phyloP scores from a whole-genome alignment of 2,329 filamentous ascomycete genomes.

The Canariomyces notabilis region DNA sequence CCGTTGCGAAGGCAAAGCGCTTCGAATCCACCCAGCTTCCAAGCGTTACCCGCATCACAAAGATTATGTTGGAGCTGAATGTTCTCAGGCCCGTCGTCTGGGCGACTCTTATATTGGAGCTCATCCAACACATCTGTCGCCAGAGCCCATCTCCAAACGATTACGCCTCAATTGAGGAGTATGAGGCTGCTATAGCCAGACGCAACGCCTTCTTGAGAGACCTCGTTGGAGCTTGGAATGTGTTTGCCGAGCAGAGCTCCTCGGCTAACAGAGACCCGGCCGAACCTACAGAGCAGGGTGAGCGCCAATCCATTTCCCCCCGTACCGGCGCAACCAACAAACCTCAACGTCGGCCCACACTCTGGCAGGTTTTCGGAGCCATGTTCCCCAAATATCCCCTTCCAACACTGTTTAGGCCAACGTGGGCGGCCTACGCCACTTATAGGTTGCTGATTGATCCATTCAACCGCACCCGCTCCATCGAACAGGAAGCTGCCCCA shows the following conservation, averaged over 20 bases:
- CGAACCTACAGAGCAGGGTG: not conserved
- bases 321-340: not conserved
- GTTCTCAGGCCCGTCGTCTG: conserved; percentile 32
- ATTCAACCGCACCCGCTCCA: conserved; percentile 16
- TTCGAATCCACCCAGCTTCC: conserved; percentile 31
- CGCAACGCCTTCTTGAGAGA: conserved; percentile 34
- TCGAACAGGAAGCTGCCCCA: conserved; percentile 21
- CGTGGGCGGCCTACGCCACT: conserved; percentile 36
- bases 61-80: conserved; percentile 32
- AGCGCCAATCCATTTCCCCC: not conserved
- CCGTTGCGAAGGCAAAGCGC: conserved; percentile 30
- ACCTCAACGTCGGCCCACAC: conserved; percentile 18
- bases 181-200: conserved; percentile 28
- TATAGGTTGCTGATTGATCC: conserved; percentile 36
- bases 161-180: conserved; percentile 25
- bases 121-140: conserved; percentile 31
- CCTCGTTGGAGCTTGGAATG: conserved; percentile 38
- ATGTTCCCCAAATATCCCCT: conserved; percentile 33
- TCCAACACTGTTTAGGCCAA: conserved; percentile 24
- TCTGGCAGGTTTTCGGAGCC: conserved; percentile 28
- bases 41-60: conserved; percentile 35
- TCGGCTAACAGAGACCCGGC: conserved; percentile 1
- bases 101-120: conserved; percentile 31
- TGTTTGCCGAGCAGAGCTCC: conserved; percentile 32
- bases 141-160: conserved; percentile 25